Conservation (phyloP, 306 rosid genomes). For the Lotus japonicus region DNA sequence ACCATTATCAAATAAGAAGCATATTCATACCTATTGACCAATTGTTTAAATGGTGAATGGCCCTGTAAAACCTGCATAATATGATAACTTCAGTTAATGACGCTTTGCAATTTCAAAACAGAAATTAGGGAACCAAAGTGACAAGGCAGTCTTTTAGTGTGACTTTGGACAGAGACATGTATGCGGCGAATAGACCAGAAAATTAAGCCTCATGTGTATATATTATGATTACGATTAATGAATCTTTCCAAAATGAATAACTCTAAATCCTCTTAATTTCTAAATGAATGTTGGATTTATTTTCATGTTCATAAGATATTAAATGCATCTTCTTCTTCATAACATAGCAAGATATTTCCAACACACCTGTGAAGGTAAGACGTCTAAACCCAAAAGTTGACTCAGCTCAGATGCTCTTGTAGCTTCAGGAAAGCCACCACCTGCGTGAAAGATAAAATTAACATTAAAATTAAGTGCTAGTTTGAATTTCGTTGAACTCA, state of each 20-base stretch:
- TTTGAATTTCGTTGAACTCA: too few species aligned
- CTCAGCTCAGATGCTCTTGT: slow-evolving; percentile 75
- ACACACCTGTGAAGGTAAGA: slow-evolving; percentile 67
- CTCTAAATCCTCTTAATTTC: neutral
- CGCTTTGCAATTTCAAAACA: neutral
- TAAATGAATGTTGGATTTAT: neutral
- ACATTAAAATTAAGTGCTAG: too few species aligned
- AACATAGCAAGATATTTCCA: neutral
- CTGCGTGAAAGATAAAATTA: slow-evolving; percentile 27
- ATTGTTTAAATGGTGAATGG: slow-evolving; percentile 80
- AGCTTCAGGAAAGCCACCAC: slow-evolving; percentile 88
- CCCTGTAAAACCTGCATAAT: slow-evolving; percentile 77
- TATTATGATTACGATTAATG: too few species aligned
- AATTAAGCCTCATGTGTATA: neutral
- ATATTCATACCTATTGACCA: slow-evolving; percentile 55
- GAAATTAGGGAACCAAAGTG: neutral
- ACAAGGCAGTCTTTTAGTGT: neutral
- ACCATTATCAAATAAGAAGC: slow-evolving; percentile 4
- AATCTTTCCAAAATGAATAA: neutral
- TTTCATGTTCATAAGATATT: neutral
- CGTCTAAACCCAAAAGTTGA: slow-evolving; percentile 50
- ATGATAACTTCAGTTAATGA: neutral
- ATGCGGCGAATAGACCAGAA: neutral
- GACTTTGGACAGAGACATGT: neutral
- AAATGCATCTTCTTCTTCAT: neutral